Evolutionary conservation across 768 basidiomycete genomes (phyloP).

Genomic region (Suillus ampliporus): DNA sequence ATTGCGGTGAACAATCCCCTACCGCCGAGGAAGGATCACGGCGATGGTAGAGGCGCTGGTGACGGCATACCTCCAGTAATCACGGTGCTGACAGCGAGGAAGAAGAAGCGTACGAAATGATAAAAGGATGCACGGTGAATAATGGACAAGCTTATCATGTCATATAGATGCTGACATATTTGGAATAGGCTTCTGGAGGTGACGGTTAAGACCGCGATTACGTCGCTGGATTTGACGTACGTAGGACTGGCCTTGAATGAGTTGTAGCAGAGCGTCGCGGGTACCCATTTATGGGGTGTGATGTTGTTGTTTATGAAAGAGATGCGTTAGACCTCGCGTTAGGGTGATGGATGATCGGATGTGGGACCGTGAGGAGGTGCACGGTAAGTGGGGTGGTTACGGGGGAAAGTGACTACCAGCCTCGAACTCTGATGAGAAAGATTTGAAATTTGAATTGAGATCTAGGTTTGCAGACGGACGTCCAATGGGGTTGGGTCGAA

Average conservation of each 20-base stretch:
- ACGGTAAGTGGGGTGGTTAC: slow-evolving; percentile 1
- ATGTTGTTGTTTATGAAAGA: background rate
- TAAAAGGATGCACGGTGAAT: slow-evolving; percentile 19
- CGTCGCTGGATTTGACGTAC: slow-evolving; percentile 14
- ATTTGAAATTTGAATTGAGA: background rate
- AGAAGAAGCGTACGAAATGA: slow-evolving; percentile 49
- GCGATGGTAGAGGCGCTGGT: slow-evolving; percentile 17
- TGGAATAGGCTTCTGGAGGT: slow-evolving; percentile 11
- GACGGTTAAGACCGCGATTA: slow-evolving; percentile 20
- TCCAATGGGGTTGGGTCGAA: background rate
- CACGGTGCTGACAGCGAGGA: slow-evolving; percentile 65
- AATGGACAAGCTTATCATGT: slow-evolving; percentile 8
- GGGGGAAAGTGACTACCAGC: background rate
- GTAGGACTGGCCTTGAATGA: background rate
- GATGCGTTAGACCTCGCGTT: background rate
- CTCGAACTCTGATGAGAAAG: slow-evolving; percentile 3
- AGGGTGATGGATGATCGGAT: background rate
- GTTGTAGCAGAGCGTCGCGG: slow-evolving; percentile 1
- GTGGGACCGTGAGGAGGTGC: background rate
- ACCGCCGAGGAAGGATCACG: slow-evolving; percentile 30
- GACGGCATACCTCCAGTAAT: slow-evolving; percentile 40
- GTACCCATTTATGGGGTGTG: slow-evolving; percentile 3
- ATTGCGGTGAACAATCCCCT: slow-evolving; percentile 55
- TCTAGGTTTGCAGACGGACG: background rate
- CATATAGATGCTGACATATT: slow-evolving; percentile 11